phyloP scores from a whole-genome alignment of 2,329 filamentous ascomycete genomes.

The Chaetothyriales sp. region DNA sequence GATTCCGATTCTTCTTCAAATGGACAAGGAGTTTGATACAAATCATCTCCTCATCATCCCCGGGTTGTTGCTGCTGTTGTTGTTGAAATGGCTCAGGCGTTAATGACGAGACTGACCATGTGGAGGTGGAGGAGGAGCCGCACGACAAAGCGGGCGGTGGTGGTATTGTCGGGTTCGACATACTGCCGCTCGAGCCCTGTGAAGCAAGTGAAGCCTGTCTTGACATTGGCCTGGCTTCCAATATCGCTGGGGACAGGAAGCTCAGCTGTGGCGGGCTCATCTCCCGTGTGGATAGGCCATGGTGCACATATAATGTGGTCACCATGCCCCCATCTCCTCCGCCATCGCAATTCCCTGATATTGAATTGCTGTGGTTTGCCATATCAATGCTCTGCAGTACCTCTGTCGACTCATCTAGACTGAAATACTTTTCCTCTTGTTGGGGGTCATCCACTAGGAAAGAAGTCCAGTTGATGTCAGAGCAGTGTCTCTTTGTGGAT shows the following conservation, averaged over 20 bases:
- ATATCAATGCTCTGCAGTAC: conserved; percentile 11
- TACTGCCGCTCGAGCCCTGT: background rate
- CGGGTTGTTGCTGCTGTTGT: background rate
- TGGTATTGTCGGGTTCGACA: background rate
- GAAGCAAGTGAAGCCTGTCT: conserved; percentile 2
- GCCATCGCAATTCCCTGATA: background rate
- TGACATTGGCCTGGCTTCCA: conserved; percentile 8
- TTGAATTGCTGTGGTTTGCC: conserved; percentile 9
- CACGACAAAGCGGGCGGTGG: background rate
- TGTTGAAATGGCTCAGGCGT: background rate
- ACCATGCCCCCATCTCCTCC: background rate
- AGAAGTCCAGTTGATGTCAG: conserved; percentile 8
- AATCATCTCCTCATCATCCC: conserved; percentile 14
- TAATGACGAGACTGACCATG: background rate
- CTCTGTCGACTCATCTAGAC: conserved; percentile 8
- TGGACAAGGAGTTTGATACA: conserved; percentile 17
- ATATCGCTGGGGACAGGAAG: conserved; percentile 12
- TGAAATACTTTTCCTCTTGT: background rate
- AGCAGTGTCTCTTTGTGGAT: conserved; percentile 6
- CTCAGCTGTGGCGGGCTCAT: conserved; percentile 14
- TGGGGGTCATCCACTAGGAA: conserved; percentile 10
- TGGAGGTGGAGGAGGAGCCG: background rate
- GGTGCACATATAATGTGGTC: conserved; percentile 9
- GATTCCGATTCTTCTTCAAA: conserved; percentile 9
- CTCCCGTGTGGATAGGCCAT: conserved; percentile 12